Conservation (phyloP, 75 land plant genomes). For the Cryptomeria japonica region DNA sequence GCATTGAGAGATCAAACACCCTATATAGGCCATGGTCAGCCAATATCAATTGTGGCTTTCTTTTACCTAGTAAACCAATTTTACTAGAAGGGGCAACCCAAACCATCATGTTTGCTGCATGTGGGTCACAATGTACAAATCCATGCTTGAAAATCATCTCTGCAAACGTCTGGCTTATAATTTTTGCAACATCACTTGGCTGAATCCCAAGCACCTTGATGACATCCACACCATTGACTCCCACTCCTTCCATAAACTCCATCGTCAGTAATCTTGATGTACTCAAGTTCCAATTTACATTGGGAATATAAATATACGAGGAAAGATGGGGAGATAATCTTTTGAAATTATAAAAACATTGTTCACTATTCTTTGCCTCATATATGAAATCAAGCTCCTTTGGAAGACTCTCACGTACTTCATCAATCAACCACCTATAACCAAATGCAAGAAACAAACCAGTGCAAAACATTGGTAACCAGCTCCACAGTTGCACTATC, state of each 20-base stretch:
- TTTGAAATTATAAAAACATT: too few relatives aligned
- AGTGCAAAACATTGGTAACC: constrained; percentile 66
- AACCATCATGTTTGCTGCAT: constrained; percentile 94
- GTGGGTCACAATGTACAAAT: constrained; percentile 99
- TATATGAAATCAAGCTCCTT: too few relatives aligned
- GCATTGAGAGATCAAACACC: constrained; percentile 62
- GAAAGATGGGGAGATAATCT: constrained; percentile 81
- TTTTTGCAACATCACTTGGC: constrained; percentile 71
- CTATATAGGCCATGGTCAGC: constrained; percentile 97
- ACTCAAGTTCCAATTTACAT: constrained; percentile 77
- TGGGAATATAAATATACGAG: constrained; percentile 66
- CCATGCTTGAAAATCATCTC: constrained; percentile 98
- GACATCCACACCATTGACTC: constrained; percentile 70
- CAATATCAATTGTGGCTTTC: constrained; percentile 58
- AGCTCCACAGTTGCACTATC: constrained; percentile 86
- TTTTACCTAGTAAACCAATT: constrained; percentile 25
- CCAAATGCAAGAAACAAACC: constrained; percentile 86
- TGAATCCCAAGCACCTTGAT: constrained; percentile 70
- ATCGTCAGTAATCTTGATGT: constrained; percentile 78
- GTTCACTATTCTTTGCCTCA: too few relatives aligned
- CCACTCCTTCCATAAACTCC: constrained; percentile 95
- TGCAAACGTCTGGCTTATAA: constrained; percentile 85
- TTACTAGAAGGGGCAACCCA: constrained; percentile 49
- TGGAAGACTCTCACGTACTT: too few relatives aligned
- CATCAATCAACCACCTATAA: constrained; percentile 96